A percentile compares a stretch with the other conserved stretches of the same genome.
Conservation (phyloP, 1,284 basidiomycete genomes). For the Fomitopsis pinicola region DNA sequence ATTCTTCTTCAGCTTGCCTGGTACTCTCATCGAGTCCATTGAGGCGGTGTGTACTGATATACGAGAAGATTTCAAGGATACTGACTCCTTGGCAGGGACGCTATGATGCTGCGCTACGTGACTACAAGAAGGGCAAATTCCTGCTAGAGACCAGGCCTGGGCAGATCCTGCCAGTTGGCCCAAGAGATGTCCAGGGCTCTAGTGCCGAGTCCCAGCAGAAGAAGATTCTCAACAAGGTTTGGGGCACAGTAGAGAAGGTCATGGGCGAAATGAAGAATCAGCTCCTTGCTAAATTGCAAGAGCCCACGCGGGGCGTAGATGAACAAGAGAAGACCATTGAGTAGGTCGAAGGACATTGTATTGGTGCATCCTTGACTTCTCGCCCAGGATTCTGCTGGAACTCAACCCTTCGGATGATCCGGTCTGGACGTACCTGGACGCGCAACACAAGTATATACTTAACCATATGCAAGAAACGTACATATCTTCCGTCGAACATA, state of each 20-base stretch:
- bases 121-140: conserved; percentile 97
- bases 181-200: conserved; percentile 49
- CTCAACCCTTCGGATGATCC: conserved; percentile 82
- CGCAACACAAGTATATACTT: conserved; percentile 85
- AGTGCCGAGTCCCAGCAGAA: conserved; percentile 76
- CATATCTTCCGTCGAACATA: conserved; percentile 45
- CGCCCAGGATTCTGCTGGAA: conserved; percentile 75
- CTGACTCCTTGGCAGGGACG: conserved; percentile 57
- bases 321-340: conserved; percentile 98
- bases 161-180: conserved; percentile 69
- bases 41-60: conserved; percentile 58
- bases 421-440: conserved; percentile 92
- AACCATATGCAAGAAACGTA: conserved; percentile 74
- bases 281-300: conserved; percentile 76
- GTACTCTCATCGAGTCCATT: conserved; percentile 87
- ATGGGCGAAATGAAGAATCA: conserved; percentile 88
- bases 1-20: conserved; percentile 98
- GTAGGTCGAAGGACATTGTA: conserved; percentile 40
- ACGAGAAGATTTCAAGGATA: not conserved
- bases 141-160: conserved; percentile 85
- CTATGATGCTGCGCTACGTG: conserved; percentile 90
- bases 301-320: conserved; percentile 77
- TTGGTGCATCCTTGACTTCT: not conserved
- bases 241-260: conserved; percentile 92
- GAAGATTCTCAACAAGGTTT: conserved; percentile 94